These are phyloP conservation scores for Gleditsia sinensis DNA, from an alignment of 306 rosid genomes.

Conservation along the genomic window DNA sequence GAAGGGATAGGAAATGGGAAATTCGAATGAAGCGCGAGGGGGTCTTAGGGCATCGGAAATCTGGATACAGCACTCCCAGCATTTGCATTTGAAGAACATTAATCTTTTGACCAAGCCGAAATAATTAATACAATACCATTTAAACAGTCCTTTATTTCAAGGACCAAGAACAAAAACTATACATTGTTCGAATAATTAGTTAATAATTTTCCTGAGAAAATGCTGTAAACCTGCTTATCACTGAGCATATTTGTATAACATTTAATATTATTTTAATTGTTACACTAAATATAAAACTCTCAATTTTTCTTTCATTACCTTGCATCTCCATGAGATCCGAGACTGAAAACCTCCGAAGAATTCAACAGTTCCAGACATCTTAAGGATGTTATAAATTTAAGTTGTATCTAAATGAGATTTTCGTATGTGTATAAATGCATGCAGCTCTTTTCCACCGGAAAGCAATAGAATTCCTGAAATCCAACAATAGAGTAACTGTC, in stretches of 20 bases:
- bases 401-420: neutral
- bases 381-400: neutral
- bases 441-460: neutral
- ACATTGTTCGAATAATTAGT: neutral
- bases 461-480: neutral
- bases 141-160: neutral
- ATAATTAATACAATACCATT: neutral
- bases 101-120: neutral
- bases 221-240: neutral
- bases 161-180: no score
- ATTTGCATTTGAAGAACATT: no score
- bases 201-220: neutral
- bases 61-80: no score
- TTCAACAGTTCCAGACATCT: neutral
- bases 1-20: constrained; percentile 12
- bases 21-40: constrained; percentile 12
- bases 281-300: neutral
- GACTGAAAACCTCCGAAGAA: neutral
- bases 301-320: neutral
- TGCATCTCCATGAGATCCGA: neutral
- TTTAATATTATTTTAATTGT: neutral
- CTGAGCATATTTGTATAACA: neutral
- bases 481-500: neutral
- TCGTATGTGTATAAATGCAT: neutral
- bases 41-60: neutral